Base-by-base conservation (phyloP, 1,284 basidiomycete genomes). In the Grifola frondosa region DNA sequence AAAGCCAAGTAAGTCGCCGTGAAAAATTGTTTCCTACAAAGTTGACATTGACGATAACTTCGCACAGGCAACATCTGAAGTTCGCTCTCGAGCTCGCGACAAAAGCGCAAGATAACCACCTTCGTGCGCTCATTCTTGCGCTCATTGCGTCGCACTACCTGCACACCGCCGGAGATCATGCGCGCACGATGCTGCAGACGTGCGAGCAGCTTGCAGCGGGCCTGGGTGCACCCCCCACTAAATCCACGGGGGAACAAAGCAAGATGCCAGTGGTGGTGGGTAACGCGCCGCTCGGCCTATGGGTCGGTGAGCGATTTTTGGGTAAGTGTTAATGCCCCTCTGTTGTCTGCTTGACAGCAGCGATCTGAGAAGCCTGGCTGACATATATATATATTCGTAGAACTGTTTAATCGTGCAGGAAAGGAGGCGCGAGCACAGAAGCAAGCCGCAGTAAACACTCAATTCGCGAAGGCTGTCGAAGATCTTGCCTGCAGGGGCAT, bases 121-220 rank as follows among this genome's bases (percentile, higher is more conserved):
- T 88, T 11, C 80, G 84, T 9, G 82, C 83, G 6, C 65, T 86
- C 4, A 68, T 86, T 6, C 68, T 89, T 5, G 77, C 82, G 2
- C 70, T 88, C 17, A 73, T 82, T 11, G 73, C 83, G 2, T 74
- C 80, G 15, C 81, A 88, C 49, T 89, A 87, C 50, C 54, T 84
- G 21, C 77, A 85, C 48, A 88, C 85, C 0, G 75, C 84, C 0
- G 71, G 71, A 2, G 75, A 79, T n/a, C 79, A 87, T 52, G 84
- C 86, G 5, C 66, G 73, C 53, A 67, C 70, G 35, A 82, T 86
- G 68, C 63, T 89, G 1, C 69, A 69, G 11, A 79, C 81, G 2
- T 81, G 79, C 37, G 81, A 81, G 52, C 79, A 81, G 54, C 69
- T 89, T 3, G 83, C 80, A 1, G 80, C 79, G 3, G 84, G 85